phyloP scores from a whole-genome alignment of 83 land plant genomes.

The Diphasiastrum complanatum region DNA sequence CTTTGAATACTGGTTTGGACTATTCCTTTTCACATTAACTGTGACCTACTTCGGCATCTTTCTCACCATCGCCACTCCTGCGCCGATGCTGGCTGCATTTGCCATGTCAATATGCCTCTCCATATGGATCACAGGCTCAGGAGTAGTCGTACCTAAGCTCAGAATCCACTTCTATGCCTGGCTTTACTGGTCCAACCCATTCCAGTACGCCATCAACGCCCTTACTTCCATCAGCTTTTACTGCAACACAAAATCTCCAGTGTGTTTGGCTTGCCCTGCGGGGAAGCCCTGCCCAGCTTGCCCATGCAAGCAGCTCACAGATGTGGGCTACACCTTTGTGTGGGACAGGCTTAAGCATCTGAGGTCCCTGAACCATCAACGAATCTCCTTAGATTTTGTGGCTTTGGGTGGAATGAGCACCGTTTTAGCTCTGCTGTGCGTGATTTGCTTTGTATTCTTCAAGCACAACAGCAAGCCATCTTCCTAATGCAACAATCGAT shows the following conservation, averaged over 20 bases:
- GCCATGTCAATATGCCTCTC: slow-evolving; percentile 27
- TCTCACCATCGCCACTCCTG: slow-evolving; percentile 26
- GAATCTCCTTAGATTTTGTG: slow-evolving; percentile 17
- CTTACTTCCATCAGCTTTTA: slow-evolving; percentile 27
- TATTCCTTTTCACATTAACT: slow-evolving; percentile 26
- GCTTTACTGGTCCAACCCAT: slow-evolving; percentile 34
- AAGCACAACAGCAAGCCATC: too few species aligned
- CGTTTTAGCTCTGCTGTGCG: too few species aligned
- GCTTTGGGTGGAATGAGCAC: slow-evolving; percentile 17
- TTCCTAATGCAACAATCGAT: too few species aligned
- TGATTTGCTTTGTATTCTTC: too few species aligned
- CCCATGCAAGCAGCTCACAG: slow-evolving; percentile 25
- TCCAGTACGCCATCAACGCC: slow-evolving; percentile 27
- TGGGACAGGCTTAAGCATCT: slow-evolving; percentile 21
- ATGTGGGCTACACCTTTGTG: slow-evolving; percentile 24
- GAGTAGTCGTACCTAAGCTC: slow-evolving; percentile 21
- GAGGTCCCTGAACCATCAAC: slow-evolving; percentile 13
- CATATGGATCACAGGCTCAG: slow-evolving; percentile 32
- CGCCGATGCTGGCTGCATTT: slow-evolving; percentile 25
- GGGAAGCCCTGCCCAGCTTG: slow-evolving; percentile 12
- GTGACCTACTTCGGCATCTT: slow-evolving; percentile 31
- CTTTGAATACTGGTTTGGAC: slow-evolving; percentile 21
- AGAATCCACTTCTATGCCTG: slow-evolving; percentile 27
- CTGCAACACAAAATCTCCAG: slow-evolving; percentile 20
- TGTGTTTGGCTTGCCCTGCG: not conserved